Conservation (phyloP, 306 rosid genomes). For the Clitoria ternatea region DNA sequence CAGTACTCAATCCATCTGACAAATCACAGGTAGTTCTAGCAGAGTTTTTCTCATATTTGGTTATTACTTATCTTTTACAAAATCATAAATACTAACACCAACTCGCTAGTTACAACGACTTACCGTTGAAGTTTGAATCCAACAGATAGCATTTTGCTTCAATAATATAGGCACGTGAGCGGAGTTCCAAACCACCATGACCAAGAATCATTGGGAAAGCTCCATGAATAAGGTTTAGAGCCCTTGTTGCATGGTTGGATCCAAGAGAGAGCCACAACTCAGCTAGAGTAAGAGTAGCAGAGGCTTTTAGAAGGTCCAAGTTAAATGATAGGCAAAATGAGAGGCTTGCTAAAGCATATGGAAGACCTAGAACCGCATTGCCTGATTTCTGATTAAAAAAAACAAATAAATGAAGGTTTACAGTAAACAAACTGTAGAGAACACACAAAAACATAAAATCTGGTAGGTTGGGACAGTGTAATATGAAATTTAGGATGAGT, state of each 20-base stretch:
- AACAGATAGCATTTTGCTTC: conserved; percentile 90
- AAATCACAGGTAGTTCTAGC: neutral
- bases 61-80: neutral
- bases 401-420: conserved; percentile 5
- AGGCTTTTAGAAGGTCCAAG: conserved; percentile 95
- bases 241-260: conserved; percentile 82
- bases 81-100: neutral
- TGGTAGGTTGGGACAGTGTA: neutral
- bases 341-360: conserved; percentile 93
- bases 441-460: neutral
- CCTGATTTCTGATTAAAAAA: conserved; percentile 77
- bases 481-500: conserved; percentile 4
- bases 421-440: conserved; percentile 1
- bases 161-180: conserved; percentile 77
- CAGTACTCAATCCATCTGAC: neutral
- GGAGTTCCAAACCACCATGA: conserved; percentile 97
- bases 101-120: neutral
- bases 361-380: conserved; percentile 86
- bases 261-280: conserved; percentile 97
- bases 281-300: conserved; percentile 81
- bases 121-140: conserved; percentile 83
- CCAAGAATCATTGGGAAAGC: conserved; percentile 94
- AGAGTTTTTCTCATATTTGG: neutral
- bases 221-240: conserved; percentile 80
- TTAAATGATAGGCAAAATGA: conserved; percentile 93